Evolutionary conservation across 2,329 filamentous ascomycete genomes (phyloP).

Genomic region (Magnaporthiopsis poae): DNA sequence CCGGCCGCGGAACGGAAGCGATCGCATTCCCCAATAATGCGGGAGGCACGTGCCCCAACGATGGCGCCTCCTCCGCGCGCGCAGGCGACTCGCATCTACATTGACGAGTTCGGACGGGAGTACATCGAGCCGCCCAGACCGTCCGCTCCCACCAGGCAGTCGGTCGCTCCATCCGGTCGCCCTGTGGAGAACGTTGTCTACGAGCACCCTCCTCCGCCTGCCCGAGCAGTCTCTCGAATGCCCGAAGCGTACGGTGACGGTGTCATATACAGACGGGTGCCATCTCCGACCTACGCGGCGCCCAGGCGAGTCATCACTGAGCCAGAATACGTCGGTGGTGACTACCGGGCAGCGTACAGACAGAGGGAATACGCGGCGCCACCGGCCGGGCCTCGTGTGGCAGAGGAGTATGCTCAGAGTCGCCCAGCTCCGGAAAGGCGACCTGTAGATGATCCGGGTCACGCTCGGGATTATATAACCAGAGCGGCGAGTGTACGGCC

Average conservation of each 20-base stretch:
- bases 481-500: constrained; percentile 47
- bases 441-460: constrained; percentile 30
- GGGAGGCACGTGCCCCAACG: constrained; percentile 35
- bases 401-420: constrained; percentile 34
- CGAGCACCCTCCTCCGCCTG: constrained; percentile 44
- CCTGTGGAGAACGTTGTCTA: constrained; percentile 37
- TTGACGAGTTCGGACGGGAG: constrained; percentile 75
- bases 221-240: constrained; percentile 42
- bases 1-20: constrained; percentile 38
- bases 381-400: constrained; percentile 30
- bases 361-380: constrained; percentile 49
- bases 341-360: constrained; percentile 41
- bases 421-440: constrained; percentile 23
- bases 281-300: constrained; percentile 36
- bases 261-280: constrained; percentile 38
- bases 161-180: constrained; percentile 38
- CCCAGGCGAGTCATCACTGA: constrained; percentile 52
- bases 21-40: constrained; percentile 37
- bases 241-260: constrained; percentile 40
- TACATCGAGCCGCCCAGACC: constrained; percentile 51
- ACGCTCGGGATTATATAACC: constrained; percentile 41
- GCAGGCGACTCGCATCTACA: constrained; percentile 57
- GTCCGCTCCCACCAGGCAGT: constrained; percentile 34
- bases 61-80: constrained; percentile 39
- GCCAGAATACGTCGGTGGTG: constrained; percentile 44